Evolutionary conservation across 352 stramenopile genomes (phyloP), one percentile per base, ranked within the genome.

Genomic region (Phytophthora pluvialis): DNA sequence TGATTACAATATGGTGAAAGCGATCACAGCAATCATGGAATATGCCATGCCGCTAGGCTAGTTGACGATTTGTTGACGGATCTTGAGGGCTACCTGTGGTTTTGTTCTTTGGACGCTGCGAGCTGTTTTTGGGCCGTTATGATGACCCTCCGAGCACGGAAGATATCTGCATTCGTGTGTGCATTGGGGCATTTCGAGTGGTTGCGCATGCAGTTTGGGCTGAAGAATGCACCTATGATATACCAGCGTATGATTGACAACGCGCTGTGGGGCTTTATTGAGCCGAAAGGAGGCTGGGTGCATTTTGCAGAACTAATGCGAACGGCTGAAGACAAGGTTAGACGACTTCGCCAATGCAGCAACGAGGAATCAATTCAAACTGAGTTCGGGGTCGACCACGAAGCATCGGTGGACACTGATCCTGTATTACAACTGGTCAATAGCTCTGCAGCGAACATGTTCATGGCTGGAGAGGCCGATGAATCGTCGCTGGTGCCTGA

Each of bases 171-270:
- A 5, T 60, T 60, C 6, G 53, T 51, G 1, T 58, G 50, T 9
- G 9, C 50, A 12, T 26, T 58, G 36, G 38, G 36, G 33, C 50
- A 58, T 13, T 58, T 58, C 9, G 36, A 58, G 36, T 58, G 50
- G 50, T 36, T 58, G 4, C 35, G 50, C 1, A 44, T 52, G 40
- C 53, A 18, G 8, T 50, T 51, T 18, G 29, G 52, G 3, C 18
- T 51, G 3, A 48, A 58, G 15, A 60, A 44, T 16, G 31, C 53
- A 6, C 53, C 42, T 6, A 60, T 60, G 21, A 51, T 60, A 12
- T 60, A 52, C 8, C 40, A 51, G 29, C 12, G 2, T 5, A 52
- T 0, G 51, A 21, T 21, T 21, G 21, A 21, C 21, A 21, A 21
- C 21, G 21, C 21, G 21, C 21, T 21, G 21, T 21, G 53, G 40